These are phyloP conservation scores for Platismatia glauca DNA, from an alignment of 495 filamentous ascomycete species.

Conservation along the genomic window DNA sequence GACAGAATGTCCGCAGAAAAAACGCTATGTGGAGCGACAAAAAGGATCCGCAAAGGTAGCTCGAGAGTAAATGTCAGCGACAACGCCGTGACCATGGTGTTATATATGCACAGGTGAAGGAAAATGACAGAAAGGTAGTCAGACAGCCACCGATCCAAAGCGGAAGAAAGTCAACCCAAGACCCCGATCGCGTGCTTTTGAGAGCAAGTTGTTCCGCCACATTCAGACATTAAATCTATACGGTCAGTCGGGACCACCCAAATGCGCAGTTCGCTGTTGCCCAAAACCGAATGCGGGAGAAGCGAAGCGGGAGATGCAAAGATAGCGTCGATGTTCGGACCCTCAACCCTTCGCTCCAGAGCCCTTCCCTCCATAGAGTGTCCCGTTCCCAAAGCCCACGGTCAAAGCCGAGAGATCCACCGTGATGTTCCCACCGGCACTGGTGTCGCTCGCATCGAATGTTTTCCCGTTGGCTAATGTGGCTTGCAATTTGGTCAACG, in stretches of 20 bases:
- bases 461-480: conserved; percentile 28
- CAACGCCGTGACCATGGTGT: neutral
- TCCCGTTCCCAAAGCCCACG: conserved; percentile 37
- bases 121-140: neutral
- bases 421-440: conserved; percentile 27
- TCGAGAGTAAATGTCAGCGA: neutral
- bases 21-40: neutral
- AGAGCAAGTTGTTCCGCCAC: conserved; percentile 1
- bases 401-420: conserved; percentile 38
- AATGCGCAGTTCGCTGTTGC: conserved; percentile 6
- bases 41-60: neutral
- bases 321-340: neutral
- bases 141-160: neutral
- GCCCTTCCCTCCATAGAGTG: conserved; percentile 31
- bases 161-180: neutral
- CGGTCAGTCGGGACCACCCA: neutral
- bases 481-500: conserved; percentile 31
- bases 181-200: neutral
- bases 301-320: neutral
- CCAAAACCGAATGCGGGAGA: too few relatives aligned
- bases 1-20: too few relatives aligned
- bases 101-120: neutral
- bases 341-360: neutral
- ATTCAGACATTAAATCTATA: conserved; percentile 15
- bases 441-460: conserved; percentile 16